phyloP scores from a whole-genome alignment of 768 basidiomycete genomes.

The Paxillus involutus region DNA sequence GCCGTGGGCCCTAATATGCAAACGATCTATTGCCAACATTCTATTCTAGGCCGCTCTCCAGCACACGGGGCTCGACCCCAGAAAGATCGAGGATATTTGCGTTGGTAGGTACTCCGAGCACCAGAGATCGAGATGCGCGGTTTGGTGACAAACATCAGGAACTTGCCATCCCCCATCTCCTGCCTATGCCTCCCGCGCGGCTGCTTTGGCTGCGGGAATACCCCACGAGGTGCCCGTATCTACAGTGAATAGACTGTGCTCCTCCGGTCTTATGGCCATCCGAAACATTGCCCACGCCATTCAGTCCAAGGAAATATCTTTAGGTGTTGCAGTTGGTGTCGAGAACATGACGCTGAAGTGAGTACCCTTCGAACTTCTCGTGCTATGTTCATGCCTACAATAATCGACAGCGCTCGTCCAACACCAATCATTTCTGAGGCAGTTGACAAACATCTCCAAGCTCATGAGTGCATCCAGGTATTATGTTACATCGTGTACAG shows the following conservation, averaged over 20 bases:
- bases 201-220: conserved; percentile 86
- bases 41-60: conserved; percentile 58
- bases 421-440: conserved; percentile 63
- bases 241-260: conserved; percentile 90
- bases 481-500: not conserved
- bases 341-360: conserved; percentile 85
- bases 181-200: conserved; percentile 80
- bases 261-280: conserved; percentile 93
- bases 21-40: not conserved
- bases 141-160: conserved; percentile 39
- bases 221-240: conserved; percentile 86
- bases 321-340: conserved; percentile 82
- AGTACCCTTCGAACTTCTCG: conserved; percentile 19
- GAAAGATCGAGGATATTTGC: conserved; percentile 78
- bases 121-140: not conserved
- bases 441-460: conserved; percentile 59
- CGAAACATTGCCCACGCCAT: conserved; percentile 88
- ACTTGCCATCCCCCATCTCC: conserved; percentile 85
- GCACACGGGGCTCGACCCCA: conserved; percentile 65
- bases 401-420: conserved; percentile 58
- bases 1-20: not conserved
- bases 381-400: not conserved
- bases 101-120: conserved; percentile 52
- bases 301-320: conserved; percentile 74
- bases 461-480: conserved; percentile 74